phyloP scores from a whole-genome alignment of 352 stramenopile species.

The Globisporangium cederbergense region DNA sequence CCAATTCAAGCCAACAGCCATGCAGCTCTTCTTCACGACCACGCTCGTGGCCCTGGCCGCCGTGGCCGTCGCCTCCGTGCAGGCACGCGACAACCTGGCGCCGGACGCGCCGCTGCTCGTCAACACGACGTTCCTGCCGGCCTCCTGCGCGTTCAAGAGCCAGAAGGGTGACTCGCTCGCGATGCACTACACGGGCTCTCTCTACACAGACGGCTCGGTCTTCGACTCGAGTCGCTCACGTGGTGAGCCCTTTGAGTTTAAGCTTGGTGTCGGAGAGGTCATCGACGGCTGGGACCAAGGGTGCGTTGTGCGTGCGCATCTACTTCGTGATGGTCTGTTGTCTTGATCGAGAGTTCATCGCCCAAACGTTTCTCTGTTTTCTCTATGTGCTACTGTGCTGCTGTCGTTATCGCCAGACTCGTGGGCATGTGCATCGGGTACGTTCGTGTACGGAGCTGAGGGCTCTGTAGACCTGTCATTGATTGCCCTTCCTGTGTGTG shows the following conservation, averaged over 20 bases:
- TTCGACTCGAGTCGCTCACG: conserved; percentile 97
- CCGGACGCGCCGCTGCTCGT: conserved; percentile 63
- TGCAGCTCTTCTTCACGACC: conserved; percentile 43
- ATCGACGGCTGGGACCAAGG: conserved; percentile 74
- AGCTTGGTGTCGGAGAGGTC: conserved; percentile 90
- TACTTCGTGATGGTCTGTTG: not conserved
- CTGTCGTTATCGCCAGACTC: not conserved
- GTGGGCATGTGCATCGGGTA: conserved; percentile 9
- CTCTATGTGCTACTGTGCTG: not conserved
- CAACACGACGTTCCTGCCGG: conserved; percentile 72
- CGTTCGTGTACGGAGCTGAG: not conserved
- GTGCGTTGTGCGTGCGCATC: conserved; percentile 9
- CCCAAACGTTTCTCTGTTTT: not conserved
- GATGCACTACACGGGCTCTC: conserved; percentile 95
- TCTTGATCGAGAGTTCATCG: not conserved
- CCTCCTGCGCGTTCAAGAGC: conserved; percentile 65
- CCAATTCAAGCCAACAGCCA: not conserved
- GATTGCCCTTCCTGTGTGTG: not conserved
- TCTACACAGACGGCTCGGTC: conserved; percentile 94
- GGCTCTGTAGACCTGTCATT: not conserved
- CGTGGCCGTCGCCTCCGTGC: conserved; percentile 22
- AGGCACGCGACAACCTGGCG: conserved; percentile 70
- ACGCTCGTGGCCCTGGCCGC: conserved; percentile 33
- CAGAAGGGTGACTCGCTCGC: conserved; percentile 86
- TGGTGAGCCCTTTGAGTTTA: conserved; percentile 92